These are phyloP conservation scores for Juncus inflexus DNA, from an alignment of 176 grass and related monocot species.

Conservation along the genomic window DNA sequence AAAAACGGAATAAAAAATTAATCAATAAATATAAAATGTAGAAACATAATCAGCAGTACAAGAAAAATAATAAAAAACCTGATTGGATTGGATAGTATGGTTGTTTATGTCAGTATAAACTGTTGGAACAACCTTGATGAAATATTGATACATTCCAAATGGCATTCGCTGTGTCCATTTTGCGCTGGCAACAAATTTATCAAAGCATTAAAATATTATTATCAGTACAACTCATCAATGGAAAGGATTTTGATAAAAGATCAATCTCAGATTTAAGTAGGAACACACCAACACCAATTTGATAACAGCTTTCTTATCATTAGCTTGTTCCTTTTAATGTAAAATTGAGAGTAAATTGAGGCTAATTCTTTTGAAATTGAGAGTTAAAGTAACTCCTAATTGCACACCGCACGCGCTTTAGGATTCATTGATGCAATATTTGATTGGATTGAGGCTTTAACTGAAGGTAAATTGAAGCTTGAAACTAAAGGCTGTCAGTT, in stretches of 20 bases:
- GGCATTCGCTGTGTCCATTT: constrained; percentile 69
- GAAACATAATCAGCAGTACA: not conserved
- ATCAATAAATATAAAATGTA: constrained; percentile 16
- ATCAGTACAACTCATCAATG: too few species aligned
- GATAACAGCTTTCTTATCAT: too few species aligned
- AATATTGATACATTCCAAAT: constrained; percentile 98
- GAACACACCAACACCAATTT: too few species aligned
- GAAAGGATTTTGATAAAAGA: too few species aligned
- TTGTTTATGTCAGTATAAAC: constrained; percentile 81
- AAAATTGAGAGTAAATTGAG: too few species aligned
- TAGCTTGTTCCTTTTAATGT: too few species aligned
- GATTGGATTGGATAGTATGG: constrained; percentile 85
- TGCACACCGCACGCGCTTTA: not conserved
- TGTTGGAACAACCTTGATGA: constrained; percentile 95
- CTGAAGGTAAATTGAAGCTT: not conserved
- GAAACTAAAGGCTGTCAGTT: too few species aligned
- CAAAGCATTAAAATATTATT: constrained; percentile 21
- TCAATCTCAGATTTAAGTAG: too few species aligned
- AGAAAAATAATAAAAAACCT: constrained; percentile 43
- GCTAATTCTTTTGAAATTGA: too few species aligned
- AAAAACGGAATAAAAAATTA: constrained; percentile 5
- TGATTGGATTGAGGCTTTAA: not conserved
- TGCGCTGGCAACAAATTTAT: constrained; percentile 39
- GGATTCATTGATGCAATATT: not conserved
- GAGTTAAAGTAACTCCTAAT: too few species aligned